These are phyloP conservation scores for Leptoxyphium fumago DNA, from an alignment of 2,329 filamentous ascomycete genomes.

Conservation along the genomic window DNA sequence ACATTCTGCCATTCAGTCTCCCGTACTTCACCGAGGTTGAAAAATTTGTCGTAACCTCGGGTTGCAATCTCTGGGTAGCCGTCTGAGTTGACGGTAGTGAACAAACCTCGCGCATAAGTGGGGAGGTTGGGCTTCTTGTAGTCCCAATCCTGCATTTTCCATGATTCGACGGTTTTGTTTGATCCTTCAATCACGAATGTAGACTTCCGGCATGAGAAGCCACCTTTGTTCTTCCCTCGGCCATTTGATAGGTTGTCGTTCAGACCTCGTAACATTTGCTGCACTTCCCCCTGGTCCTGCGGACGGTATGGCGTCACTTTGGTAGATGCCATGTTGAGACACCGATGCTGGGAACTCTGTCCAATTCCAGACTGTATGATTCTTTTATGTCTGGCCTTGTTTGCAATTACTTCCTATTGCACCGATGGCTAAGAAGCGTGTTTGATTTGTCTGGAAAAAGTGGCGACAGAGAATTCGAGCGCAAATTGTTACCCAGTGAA, in stretches of 20 bases:
- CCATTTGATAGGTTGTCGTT: slow-evolving; percentile 42
- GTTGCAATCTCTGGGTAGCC: slow-evolving; percentile 64
- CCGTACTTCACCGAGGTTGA: slow-evolving; percentile 73
- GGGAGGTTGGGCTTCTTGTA: slow-evolving; percentile 81
- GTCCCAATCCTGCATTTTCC: slow-evolving; percentile 89
- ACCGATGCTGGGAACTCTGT: no score
- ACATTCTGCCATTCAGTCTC: slow-evolving; percentile 77
- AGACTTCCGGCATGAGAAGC: slow-evolving; percentile 66
- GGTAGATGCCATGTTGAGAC: slow-evolving; percentile 35
- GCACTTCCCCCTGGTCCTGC: slow-evolving; percentile 57
- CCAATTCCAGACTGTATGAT: no score
- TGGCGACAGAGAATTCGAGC: no score
- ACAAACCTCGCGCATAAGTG: slow-evolving; percentile 84
- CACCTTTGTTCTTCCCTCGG: slow-evolving; percentile 35
- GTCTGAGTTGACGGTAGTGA: slow-evolving; percentile 58
- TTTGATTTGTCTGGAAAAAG: no score
- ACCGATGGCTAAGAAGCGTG: no score
- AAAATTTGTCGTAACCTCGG: slow-evolving; percentile 97
- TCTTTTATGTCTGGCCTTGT: no score
- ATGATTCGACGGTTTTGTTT: slow-evolving; percentile 65
- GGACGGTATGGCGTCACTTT: slow-evolving; percentile 41
- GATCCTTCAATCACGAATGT: slow-evolving; percentile 55
- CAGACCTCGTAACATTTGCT: slow-evolving; percentile 49
- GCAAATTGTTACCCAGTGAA: no score
- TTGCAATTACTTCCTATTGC: no score